Base-by-base conservation (phyloP, 306 rosid species). In the Malus orientalis region DNA sequence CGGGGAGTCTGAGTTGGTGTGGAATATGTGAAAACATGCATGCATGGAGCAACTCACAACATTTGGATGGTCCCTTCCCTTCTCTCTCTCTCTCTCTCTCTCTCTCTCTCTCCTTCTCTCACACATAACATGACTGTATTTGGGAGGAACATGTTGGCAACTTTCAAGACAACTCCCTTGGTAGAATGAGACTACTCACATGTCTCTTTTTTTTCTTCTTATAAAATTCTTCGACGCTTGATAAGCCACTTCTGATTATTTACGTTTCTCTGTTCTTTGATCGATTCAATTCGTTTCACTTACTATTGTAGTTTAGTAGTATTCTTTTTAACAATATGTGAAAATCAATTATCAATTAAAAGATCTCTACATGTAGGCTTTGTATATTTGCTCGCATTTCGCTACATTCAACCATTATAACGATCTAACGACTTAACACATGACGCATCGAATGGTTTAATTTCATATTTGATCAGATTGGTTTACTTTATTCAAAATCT, bases 121-220 rank as follows among this genome's bases (percentile, higher is more conserved):
- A 32, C 60, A 57, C 66, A 12, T 8, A 61, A n/a, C 12, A 22
- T 58, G 45, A 42, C 63, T 22, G 66, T 55, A 77, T 71, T 66
- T 73, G 47, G 81, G 45, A 76, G 65, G 70, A 64, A 9, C 22
- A 57, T 76, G 84, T 81, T 66, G 78, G 81, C 23, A 61, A 55
- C 47, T 59, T 29, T 55, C 70, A 55, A 71, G 84, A 81, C 84
- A 81, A 38, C 76, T 44, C 59, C 33, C 78, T 81, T 57, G 81
- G 71, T 73, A 45, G 65, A 40, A 47, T 71, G 74, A 71, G 69
- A 71, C 53, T 23, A 6, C 69, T 66, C 84, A 81, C 84, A 76
- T 81, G 84, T 42, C 70, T 32, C 68, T 54, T 38, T 29, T 71
- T 66, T 73, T 79, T 64, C 29, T 73, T 65, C 30, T 4, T 22